Evolutionary conservation across 2,329 filamentous ascomycete genomes (phyloP).

Genomic region (Colletotrichum simmondsii): DNA sequence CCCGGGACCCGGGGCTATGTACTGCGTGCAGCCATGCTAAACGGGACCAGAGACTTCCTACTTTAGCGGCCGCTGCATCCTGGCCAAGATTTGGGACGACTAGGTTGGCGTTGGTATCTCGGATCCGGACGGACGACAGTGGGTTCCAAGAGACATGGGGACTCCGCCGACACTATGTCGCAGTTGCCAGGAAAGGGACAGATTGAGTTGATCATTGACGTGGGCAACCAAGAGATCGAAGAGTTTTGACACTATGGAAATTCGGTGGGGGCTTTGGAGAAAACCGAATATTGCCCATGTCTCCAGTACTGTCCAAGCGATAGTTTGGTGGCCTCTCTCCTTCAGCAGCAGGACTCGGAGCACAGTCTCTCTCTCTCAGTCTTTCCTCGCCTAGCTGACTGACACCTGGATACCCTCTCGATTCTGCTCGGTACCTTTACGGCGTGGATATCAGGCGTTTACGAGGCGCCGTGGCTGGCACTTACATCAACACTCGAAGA

Average conservation of each 20-base stretch:
- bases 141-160: background rate
- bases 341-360: background rate
- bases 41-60: slow-evolving; percentile 18
- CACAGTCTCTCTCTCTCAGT: background rate
- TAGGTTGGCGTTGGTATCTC: background rate
- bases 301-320: background rate
- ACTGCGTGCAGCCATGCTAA: slow-evolving; percentile 6
- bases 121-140: slow-evolving; percentile 6
- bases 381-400: background rate
- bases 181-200: background rate
- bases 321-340: background rate
- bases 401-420: background rate
- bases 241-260: background rate
- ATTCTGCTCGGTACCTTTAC: background rate
- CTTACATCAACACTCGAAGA: background rate
- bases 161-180: background rate
- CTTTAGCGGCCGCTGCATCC: slow-evolving; percentile 31
- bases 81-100: slow-evolving; percentile 6
- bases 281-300: background rate
- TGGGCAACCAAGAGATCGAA: background rate
- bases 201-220: background rate
- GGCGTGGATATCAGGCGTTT: background rate
- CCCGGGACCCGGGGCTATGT: slow-evolving; percentile 7
- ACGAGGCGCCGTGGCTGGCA: background rate
- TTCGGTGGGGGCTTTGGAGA: background rate